These are phyloP conservation scores for Penicillium aurantiogriseum DNA, from an alignment of 2,329 filamentous ascomycete species.

Conservation along the genomic window DNA sequence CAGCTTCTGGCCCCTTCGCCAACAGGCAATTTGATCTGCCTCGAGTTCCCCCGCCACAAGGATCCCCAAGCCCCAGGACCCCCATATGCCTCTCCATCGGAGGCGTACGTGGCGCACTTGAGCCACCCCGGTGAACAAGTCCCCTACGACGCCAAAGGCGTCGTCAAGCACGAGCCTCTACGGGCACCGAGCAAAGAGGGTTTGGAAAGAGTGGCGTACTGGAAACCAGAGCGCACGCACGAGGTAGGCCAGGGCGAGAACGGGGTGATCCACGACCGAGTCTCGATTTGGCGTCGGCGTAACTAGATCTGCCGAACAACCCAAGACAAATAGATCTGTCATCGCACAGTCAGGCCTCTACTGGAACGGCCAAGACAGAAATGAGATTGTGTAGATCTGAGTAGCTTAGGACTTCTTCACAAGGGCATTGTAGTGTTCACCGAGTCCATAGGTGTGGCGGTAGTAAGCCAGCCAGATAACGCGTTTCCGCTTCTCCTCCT, in stretches of 20 bases:
- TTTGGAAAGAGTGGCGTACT: constrained; percentile 53
- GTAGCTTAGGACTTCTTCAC: constrained; percentile 43
- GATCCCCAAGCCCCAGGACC: constrained; percentile 64
- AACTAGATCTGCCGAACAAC: constrained; percentile 16
- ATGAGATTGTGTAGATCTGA: not conserved
- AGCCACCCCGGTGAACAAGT: constrained; percentile 67
- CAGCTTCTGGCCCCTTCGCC: constrained; percentile 52
- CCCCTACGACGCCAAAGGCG: constrained; percentile 57
- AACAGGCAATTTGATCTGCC: constrained; percentile 56
- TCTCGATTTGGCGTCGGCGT: constrained; percentile 45
- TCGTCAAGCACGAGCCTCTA: constrained; percentile 50
- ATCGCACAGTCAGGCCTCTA: not conserved
- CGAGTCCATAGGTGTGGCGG: constrained; percentile 85
- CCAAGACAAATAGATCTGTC: not conserved
- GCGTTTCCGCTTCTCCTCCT: constrained; percentile 49
- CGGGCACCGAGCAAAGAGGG: constrained; percentile 42
- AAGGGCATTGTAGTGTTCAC: constrained; percentile 96
- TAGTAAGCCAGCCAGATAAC: constrained; percentile 94
- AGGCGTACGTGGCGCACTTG: constrained; percentile 71
- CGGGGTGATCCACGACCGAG: constrained; percentile 43
- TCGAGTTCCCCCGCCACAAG: constrained; percentile 78
- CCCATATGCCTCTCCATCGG: constrained; percentile 67
- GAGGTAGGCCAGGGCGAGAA: constrained; percentile 50
- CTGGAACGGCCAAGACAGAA: not conserved
- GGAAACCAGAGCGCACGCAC: constrained; percentile 57